Base-by-base conservation (phyloP, 768 basidiomycete species). In the Panaeolus papilionaceus region DNA sequence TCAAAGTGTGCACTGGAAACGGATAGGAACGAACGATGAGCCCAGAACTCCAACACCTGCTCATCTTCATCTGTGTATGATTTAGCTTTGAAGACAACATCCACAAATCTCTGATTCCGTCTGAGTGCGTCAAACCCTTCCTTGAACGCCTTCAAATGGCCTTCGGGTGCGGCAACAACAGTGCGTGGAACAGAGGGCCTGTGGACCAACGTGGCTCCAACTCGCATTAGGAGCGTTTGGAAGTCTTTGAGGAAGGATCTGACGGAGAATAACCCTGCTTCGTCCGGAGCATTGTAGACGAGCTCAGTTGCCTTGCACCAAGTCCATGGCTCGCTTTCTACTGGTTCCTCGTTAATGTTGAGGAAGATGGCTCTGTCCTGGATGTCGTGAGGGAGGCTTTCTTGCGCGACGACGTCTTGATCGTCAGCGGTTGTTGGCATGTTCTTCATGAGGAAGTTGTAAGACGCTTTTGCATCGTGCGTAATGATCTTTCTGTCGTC, bases 321-420 rank as follows among this genome's bases (percentile, higher is more conserved):
- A 18, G 64, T 65, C 84, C 84, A 84, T 14, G 28, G 2, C 11
- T 33, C 54, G 0, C 65, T 64, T 20, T 79, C 80, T 0, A 20
- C 54, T 7, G 69, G 66, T 1, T 82, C 78, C 66, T 84, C 75
- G 40, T 82, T 74, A 44, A 86, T 80, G 58, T 87, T 87, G 65
- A 87, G 78, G 73, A 86, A 86, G 2, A 85, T 1, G 66, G 68
- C 23, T 76, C 69, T 14, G 73, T 51, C 42, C 73, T 70, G 11
- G 70, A 65, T 40, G 28, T 58, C 33, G 14, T 71, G 70, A 6
- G 68, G 39, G 28, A 75, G 63, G 4, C 79, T 67, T 8, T 62
- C 38, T 11, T 69, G 42, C 0, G 2, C 54, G 11, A 75, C 69
- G 2, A 69, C 69, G 33, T 75, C 38, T 8, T 26, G 16, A 8